These are phyloP conservation scores for Arthrobotrys pseudoclavata DNA, from an alignment of 2,329 filamentous ascomycete genomes.

Conservation along the genomic window DNA sequence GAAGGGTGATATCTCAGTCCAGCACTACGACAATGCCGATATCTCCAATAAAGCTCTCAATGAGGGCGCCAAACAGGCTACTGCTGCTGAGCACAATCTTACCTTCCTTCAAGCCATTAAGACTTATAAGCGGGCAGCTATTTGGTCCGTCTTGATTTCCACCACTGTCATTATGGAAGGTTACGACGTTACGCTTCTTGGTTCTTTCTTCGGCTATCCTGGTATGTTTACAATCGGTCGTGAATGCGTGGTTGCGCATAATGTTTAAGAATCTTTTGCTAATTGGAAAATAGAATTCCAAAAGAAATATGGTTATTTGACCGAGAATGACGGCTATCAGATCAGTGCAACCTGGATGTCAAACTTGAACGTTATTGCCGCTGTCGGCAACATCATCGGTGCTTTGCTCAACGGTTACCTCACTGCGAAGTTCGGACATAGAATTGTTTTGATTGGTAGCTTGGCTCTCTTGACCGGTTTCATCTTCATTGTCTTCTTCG, in stretches of 20 bases:
- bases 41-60: slow-evolving; percentile 55
- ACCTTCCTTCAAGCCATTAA: slow-evolving; percentile 80
- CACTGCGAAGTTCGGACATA: slow-evolving; percentile 70
- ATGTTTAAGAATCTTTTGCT: neutral
- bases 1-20: slow-evolving; percentile 54
- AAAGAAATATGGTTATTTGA: slow-evolving; percentile 57
- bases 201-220: slow-evolving; percentile 71
- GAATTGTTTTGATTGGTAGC: slow-evolving; percentile 70
- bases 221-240: slow-evolving; percentile 33
- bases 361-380: slow-evolving; percentile 65
- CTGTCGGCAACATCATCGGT: slow-evolving; percentile 69
- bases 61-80: slow-evolving; percentile 66
- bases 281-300: slow-evolving; percentile 45
- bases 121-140: slow-evolving; percentile 87
- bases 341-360: slow-evolving; percentile 58
- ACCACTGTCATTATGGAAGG: slow-evolving; percentile 93
- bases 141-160: slow-evolving; percentile 86
- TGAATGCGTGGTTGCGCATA: neutral
- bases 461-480: slow-evolving; percentile 68
- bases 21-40: slow-evolving; percentile 58
- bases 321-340: slow-evolving; percentile 50
- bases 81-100: slow-evolving; percentile 74
- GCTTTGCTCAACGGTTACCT: slow-evolving; percentile 70
- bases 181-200: slow-evolving; percentile 84
- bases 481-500: slow-evolving; percentile 71